Evolutionary conservation across 176 grass and related monocot species (phyloP).

Genomic region (Ananas comosus): DNA sequence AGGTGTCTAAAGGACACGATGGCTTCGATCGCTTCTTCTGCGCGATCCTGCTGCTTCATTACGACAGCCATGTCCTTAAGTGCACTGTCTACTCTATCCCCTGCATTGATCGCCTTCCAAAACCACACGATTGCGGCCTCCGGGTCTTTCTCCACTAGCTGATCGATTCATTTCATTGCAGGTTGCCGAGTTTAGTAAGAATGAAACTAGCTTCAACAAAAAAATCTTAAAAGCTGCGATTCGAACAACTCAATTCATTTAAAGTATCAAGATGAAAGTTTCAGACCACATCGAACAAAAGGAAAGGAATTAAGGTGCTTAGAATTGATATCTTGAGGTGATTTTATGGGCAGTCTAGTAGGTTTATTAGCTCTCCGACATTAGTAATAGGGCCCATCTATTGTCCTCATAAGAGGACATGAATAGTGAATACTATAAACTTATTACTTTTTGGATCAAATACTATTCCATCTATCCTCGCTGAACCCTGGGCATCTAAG

Average conservation of each 20-base stretch:
- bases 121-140: constrained; percentile 73
- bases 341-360: too few species aligned
- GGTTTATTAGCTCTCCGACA: too few species aligned
- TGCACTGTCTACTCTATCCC: constrained; percentile 75
- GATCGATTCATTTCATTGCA: constrained; percentile 1
- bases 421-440: too few species aligned
- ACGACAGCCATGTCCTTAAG: constrained; percentile 85
- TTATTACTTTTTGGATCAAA: too few species aligned
- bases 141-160: constrained; percentile 85
- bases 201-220: not conserved
- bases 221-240: not conserved
- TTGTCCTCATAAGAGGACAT: too few species aligned
- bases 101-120: constrained; percentile 88
- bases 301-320: too few species aligned
- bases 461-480: too few species aligned
- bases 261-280: too few species aligned
- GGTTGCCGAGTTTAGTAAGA: not conserved
- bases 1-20: constrained; percentile 78
- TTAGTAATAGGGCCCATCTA: too few species aligned
- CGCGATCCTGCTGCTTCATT: constrained; percentile 80
- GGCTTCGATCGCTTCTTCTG: constrained; percentile 69
- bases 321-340: too few species aligned
- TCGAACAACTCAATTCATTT: constrained; percentile 5
- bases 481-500: too few species aligned
- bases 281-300: too few species aligned